phyloP scores from a whole-genome alignment of 2,329 filamentous ascomycete genomes.

The Periconia sp. region DNA sequence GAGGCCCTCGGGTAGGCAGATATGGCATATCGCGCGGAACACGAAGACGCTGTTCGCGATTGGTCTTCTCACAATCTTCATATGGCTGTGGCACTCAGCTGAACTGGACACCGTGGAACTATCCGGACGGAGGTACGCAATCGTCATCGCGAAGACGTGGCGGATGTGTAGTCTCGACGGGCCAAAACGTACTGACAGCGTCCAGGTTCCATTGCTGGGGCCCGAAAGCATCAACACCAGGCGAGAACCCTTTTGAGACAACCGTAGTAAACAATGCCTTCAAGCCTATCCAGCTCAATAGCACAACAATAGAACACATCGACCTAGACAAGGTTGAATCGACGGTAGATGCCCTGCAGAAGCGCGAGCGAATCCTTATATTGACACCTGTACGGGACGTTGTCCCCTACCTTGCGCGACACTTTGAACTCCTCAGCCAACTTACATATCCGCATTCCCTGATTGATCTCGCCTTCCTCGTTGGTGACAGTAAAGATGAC shows the following conservation, averaged over 20 bases:
- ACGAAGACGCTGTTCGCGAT: constrained; percentile 79
- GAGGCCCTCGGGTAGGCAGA: constrained; percentile 82
- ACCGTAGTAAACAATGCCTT: constrained; percentile 98
- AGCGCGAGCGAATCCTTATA: constrained; percentile 87
- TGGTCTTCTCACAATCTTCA: constrained; percentile 70
- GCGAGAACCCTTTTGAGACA: constrained; percentile 90
- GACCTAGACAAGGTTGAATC: constrained; percentile 86
- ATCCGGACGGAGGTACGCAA: constrained; percentile 82
- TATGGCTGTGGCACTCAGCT: constrained; percentile 89
- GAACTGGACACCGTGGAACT: constrained; percentile 81
- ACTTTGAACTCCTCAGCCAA: constrained; percentile 90
- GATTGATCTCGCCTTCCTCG: constrained; percentile 93
- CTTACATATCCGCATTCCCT: constrained; percentile 93
- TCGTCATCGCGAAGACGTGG: too few species aligned
- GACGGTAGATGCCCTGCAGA: constrained; percentile 76
- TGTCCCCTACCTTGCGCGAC: constrained; percentile 78
- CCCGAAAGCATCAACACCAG: constrained; percentile 84
- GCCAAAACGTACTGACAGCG: constrained; percentile 24
- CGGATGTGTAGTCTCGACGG: too few species aligned
- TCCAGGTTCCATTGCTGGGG: constrained; percentile 97
- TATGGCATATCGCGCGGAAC: constrained; percentile 68
- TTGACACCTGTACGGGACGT: constrained; percentile 94
- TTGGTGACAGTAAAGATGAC: constrained; percentile 90
- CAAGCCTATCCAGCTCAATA: constrained; percentile 83
- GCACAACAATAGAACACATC: constrained; percentile 76